Base-by-base conservation (phyloP, 345 rosid species). In the Combretum micranthum region DNA sequence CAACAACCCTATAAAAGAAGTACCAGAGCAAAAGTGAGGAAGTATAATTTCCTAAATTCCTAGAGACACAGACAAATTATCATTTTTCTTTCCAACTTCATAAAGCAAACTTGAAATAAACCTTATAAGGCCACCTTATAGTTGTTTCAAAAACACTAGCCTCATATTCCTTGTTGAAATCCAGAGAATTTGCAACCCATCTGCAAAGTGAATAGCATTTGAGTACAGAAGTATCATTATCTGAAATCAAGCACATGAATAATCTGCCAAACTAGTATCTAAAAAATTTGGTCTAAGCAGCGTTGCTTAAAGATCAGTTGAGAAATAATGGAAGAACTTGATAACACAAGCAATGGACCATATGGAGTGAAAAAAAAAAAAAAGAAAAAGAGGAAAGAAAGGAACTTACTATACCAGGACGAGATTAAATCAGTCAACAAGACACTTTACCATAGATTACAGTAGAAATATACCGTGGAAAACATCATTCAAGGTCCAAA, bases 91-190 rank as follows among this genome's bases (percentile, higher is more conserved):
- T 37, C 15, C 19, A 16, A 15, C 13, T 49, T 25, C 19, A 55
- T 11, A 14, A 47, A 37, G 37, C 39, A 37, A 20, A 44, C 42
- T 69, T 72, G 55, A 69, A 61, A 65, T n/a, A 85, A 89, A 89
- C 92, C 84, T 87, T 74, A 62, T 73, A 77, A 79, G 39, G 80
- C 66, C 75, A 90, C 99, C 99, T 94, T 84, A 94, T 94, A 82
- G 99, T 90, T 81, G 99, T 94, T 80, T 90, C 97, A 51, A 90
- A 94, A 65, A 94, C 95, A 67, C 96, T 94, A 58, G 97, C 99
- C 52, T 84, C 96, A 58, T 90, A 85, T 66, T 84, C 79, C 83
- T 87, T 94, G 77, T 90, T 74, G 58, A 90, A 90, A 75, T 94
- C 93, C 83, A 94, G 78, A 22, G 97, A 73, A 67, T 61, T 85